phyloP scores from a whole-genome alignment of 2,329 filamentous ascomycete species.

The Aspergillus chevalieri region DNA sequence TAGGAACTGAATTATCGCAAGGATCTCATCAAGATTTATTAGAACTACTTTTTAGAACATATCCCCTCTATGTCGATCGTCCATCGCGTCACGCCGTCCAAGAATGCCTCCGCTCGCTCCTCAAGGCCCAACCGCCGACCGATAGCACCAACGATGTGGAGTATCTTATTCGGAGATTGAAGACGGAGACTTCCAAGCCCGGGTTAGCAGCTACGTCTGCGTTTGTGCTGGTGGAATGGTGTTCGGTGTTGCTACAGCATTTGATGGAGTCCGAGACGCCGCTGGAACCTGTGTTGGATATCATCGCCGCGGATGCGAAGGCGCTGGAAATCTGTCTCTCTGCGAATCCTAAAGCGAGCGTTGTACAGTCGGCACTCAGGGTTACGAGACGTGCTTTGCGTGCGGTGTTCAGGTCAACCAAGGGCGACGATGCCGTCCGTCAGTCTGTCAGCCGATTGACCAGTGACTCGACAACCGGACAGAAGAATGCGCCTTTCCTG shows the following conservation, averaged over 20 bases:
- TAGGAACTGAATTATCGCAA: constrained; percentile 29
- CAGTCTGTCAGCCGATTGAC: constrained; percentile 62
- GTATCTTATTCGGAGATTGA: constrained; percentile 61
- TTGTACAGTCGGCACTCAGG: constrained; percentile 68
- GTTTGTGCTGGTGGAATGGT: constrained; percentile 90
- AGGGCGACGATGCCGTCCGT: constrained; percentile 56
- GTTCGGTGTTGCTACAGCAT: constrained; percentile 68
- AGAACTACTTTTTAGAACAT: constrained; percentile 75
- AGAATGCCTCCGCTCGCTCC: constrained; percentile 65
- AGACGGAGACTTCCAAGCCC: constrained; percentile 67
- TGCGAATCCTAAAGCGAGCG: constrained; percentile 54
- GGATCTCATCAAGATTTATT: constrained; percentile 47
- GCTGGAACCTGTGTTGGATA: constrained; percentile 52
- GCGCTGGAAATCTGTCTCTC: constrained; percentile 72
- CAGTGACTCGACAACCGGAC: constrained; percentile 57
- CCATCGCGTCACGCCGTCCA: constrained; percentile 77
- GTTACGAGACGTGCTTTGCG: constrained; percentile 75
- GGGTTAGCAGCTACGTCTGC: constrained; percentile 73
- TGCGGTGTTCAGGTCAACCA: constrained; percentile 58
- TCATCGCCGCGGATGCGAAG: constrained; percentile 64
- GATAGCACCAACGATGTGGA: constrained; percentile 29
- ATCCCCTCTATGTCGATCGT: constrained; percentile 80
- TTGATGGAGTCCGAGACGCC: constrained; percentile 61
- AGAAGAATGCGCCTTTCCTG: constrained; percentile 69
- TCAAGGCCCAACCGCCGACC: constrained; percentile 53